Conservation (phyloP, 768 basidiomycete genomes). For the Pulveroboletus ravenelii region DNA sequence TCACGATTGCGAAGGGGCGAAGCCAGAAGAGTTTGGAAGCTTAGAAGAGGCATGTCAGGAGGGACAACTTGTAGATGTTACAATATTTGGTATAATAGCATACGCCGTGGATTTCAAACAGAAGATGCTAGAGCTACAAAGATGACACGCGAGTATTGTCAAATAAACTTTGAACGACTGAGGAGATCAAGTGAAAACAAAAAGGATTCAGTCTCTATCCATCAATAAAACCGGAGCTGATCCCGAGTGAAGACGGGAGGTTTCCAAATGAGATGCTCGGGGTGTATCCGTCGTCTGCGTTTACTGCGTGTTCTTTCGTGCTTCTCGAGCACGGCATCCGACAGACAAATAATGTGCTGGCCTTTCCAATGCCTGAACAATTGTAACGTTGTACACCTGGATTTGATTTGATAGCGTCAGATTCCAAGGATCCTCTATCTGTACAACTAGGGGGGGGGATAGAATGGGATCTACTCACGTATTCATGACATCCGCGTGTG, state of each 20-base stretch:
- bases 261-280: conserved; percentile 86
- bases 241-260: conserved; percentile 91
- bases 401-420: conserved; percentile 11
- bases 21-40: not conserved
- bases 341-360: conserved; percentile 87
- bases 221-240: conserved; percentile 66
- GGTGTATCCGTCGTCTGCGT: conserved; percentile 69
- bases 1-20: not conserved
- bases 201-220: not conserved
- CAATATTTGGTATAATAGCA: conserved; percentile 10
- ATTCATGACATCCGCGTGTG: conserved; percentile 95
- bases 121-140: conserved; percentile 25
- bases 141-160: conserved; percentile 7
- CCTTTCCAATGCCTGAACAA: conserved; percentile 96
- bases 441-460: not conserved
- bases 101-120: conserved; percentile 7
- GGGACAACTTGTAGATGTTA: conserved; percentile 13
- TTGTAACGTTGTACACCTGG: conserved; percentile 88
- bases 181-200: not conserved
- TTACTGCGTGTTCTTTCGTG: conserved; percentile 83
- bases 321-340: conserved; percentile 86
- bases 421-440: conserved; percentile 1
- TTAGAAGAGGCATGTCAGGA: not conserved
- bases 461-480: conserved; percentile 61
- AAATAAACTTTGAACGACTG: not conserved